Evolutionary conservation across 139 green algal genomes (phyloP).

Genomic region (Chlorella sp.): DNA sequence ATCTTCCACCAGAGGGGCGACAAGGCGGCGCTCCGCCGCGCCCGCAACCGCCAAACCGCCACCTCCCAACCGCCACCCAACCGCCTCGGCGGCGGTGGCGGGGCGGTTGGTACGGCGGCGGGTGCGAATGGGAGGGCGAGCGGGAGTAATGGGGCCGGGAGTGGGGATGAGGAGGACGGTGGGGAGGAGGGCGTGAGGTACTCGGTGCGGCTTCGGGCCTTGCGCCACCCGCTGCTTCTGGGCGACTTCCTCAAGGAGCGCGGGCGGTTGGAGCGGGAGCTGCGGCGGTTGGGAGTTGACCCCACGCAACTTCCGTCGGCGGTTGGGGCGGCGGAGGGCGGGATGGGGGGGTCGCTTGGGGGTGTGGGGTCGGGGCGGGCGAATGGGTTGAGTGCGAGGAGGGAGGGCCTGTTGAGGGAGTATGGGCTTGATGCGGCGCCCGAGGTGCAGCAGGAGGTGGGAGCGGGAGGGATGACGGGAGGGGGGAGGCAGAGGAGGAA

Average conservation of each 20-base stretch:
- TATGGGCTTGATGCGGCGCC: not conserved
- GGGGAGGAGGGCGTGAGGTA: constrained; percentile 7
- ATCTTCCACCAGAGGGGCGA: constrained; percentile 29
- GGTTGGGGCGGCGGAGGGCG: too few species aligned
- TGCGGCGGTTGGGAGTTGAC: constrained; percentile 5
- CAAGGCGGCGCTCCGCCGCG: not conserved
- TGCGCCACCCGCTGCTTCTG: constrained; percentile 72
- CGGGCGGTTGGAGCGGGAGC: constrained; percentile 24
- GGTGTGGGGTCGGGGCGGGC: not conserved
- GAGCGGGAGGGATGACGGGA: not conserved
- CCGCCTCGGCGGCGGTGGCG: not conserved
- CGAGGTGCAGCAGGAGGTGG: not conserved
- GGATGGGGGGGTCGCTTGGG: not conserved
- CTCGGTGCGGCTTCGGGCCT: constrained; percentile 38
- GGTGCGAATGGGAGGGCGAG: not conserved
- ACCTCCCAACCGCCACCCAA: not conserved
- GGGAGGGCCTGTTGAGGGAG: not conserved
- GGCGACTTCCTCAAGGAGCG: constrained; percentile 45
- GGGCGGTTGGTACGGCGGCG: not conserved
- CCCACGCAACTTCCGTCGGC: too few species aligned
- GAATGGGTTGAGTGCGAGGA: not conserved
- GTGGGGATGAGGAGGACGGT: not conserved
- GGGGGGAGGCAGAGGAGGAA: not conserved
- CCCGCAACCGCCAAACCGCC: too few species aligned
- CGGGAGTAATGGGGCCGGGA: not conserved